Base-by-base conservation (phyloP, 2,329 filamentous ascomycete genomes). In the Tolypocladium guangdongense region DNA sequence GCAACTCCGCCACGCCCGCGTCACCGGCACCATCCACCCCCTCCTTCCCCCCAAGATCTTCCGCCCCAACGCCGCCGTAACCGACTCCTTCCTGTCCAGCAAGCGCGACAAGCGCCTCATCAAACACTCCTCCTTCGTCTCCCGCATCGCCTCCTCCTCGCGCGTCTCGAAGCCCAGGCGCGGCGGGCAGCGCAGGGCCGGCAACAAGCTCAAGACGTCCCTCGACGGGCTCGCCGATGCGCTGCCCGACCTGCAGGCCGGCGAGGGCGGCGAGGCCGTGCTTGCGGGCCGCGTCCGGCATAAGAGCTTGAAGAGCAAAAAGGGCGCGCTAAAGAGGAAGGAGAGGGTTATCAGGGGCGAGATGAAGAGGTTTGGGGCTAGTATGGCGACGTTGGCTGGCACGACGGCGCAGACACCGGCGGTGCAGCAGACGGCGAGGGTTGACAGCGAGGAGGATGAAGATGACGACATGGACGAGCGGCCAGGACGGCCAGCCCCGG, bases 81-180 rank as follows among this genome's bases (percentile, higher is more conserved):
- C 74, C 47, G 78, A 83, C 65, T 58, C 67, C 56, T 91, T 92
- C 69, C 74, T 83, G 56, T 79, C 83, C 52, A 83, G 78, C 58
- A 97, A 96, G 71, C 84, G 81, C 65, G 88, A 95, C 74, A 95
- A 92, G 74, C 87, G 86, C 27, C 74, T 78, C 36, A 88, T 95
- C 62, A 91, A 90, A 66, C 89, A 89, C 75, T 86, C 87, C 0
- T 73, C 84, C 16, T 90, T 97, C 59, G 75, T 95, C 32, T 85
- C 83, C 22, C 87, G 84, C 58, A 87, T 96, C 62, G 74, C 83
- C 59, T 89, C 90, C 59, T 71, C 76, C 7, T 65, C 59, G 58
- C 56, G 55, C 62, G 16, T 59, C 53, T 56, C 55, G 48, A 63
- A 58, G 54, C 47, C 57, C 22, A 43, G 55, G 27, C 62, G 60